Conservation (phyloP, 805 yeast genomes). For the Ogataea ramenticola region DNA sequence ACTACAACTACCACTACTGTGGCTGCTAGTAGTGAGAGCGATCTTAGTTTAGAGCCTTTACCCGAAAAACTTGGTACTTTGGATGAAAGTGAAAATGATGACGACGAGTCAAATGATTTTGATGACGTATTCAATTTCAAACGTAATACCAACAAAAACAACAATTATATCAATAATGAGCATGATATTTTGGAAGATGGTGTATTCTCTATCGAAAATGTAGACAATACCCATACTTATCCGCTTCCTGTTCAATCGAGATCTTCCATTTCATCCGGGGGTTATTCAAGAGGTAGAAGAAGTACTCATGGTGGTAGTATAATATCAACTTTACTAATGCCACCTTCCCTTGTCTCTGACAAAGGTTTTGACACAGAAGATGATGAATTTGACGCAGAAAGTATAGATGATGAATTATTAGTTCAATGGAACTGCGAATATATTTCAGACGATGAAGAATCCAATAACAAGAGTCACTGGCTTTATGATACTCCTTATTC, state of each 20-base stretch:
- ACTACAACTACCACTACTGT: neutral
- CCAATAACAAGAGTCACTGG: neutral
- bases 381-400: slow-evolving; percentile 3
- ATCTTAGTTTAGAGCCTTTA: no score
- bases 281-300: slow-evolving; percentile 1
- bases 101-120: no score
- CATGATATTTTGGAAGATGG: slow-evolving; percentile 1
- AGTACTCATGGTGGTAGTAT: slow-evolving; percentile 6
- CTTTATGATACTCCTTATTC: neutral
- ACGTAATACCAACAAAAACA: no score
- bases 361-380: slow-evolving; percentile 6
- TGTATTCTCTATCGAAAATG: slow-evolving; percentile 1
- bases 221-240: neutral
- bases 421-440: slow-evolving; percentile 2
- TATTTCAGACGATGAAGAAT: neutral
- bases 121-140: slow-evolving; percentile 16
- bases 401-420: neutral
- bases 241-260: neutral
- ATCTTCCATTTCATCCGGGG: slow-evolving; percentile 1
- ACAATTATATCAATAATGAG: no score
- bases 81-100: neutral
- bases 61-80: no score
- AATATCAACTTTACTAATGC: slow-evolving; percentile 4
- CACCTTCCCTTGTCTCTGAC: slow-evolving; percentile 2
- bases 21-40: no score